phyloP scores from a whole-genome alignment of 192 early-diverging fungal genomes.

The Entomortierella parvispora region DNA sequence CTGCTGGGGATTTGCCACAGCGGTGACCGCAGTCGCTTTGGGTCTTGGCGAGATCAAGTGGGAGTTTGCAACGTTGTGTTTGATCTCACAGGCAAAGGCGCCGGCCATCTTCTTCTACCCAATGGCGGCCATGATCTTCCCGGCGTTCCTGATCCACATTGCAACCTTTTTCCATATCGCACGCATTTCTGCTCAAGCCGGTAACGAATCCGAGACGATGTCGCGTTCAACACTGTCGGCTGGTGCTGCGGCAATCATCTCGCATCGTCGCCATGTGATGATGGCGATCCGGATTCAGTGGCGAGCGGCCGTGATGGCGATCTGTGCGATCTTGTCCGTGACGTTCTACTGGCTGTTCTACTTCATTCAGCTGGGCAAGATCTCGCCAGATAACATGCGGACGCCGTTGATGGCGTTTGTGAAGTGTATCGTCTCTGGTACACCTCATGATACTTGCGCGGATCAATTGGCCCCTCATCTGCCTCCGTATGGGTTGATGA shows the following conservation, averaged over 20 bases:
- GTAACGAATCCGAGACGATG: conserved; percentile 44
- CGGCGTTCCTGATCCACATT: conserved; percentile 59
- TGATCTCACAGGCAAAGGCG: conserved; percentile 53
- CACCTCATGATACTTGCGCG: conserved; percentile 51
- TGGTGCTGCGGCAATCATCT: conserved; percentile 27
- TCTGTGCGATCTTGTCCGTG: conserved; percentile 51
- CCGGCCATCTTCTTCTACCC: conserved; percentile 64
- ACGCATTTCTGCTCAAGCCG: conserved; percentile 39
- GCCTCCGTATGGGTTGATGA: conserved; percentile 58
- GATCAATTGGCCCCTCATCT: conserved; percentile 34
- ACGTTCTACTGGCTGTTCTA: conserved; percentile 68
- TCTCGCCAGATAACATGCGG: conserved; percentile 18
- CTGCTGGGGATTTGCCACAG: conserved; percentile 60
- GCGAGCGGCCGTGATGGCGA: conserved; percentile 60
- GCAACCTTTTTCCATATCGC: conserved; percentile 63
- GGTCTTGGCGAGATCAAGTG: conserved; percentile 52
- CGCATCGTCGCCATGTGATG: conserved; percentile 58
- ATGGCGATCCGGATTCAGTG: conserved; percentile 63
- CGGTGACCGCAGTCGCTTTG: conserved; percentile 51
- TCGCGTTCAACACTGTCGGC: conserved; percentile 37
- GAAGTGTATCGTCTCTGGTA: conserved; percentile 43
- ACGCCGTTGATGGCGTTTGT: conserved; percentile 41
- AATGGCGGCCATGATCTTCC: conserved; percentile 57
- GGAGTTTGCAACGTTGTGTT: conserved; percentile 62
- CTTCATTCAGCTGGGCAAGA: conserved; percentile 51